These are phyloP conservation scores for Begonia fuchsioides DNA, from an alignment of 306 rosid genomes.

Conservation along the genomic window DNA sequence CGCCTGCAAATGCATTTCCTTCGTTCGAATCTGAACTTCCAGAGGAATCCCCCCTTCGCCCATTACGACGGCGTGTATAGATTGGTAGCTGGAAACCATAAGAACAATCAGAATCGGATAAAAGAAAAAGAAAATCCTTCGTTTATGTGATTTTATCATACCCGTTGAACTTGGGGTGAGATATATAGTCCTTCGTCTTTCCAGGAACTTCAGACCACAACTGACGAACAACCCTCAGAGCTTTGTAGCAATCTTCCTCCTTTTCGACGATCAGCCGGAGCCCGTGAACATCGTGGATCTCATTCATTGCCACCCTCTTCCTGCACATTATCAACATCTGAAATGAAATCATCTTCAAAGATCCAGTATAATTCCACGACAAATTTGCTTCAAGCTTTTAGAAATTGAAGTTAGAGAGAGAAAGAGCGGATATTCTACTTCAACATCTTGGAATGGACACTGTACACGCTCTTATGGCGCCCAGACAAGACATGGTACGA, in stretches of 20 bases:
- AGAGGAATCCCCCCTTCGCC: no score
- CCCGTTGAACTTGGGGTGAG: conserved; percentile 80
- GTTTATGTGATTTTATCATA: no score
- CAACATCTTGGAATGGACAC: conserved; percentile 74
- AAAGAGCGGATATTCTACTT: conserved; percentile 34
- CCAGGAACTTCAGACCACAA: conserved; percentile 79
- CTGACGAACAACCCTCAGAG: conserved; percentile 52
- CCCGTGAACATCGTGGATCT: conserved; percentile 87
- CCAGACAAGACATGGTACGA: conserved; percentile 72
- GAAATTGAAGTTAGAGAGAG: no score
- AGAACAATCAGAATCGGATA: no score
- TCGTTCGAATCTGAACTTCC: no score
- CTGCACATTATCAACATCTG: conserved; percentile 21
- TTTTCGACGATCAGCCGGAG: conserved; percentile 77
- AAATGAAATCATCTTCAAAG: background rate
- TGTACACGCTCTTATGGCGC: conserved; percentile 84
- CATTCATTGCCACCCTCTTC: conserved; percentile 66
- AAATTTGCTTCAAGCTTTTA: no score
- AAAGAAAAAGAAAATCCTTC: no score
- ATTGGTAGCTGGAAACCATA: no score
- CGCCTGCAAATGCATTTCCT: conserved; percentile 91
- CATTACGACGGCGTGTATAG: no score
- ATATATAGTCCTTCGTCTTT: conserved; percentile 80
- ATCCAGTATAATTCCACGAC: background rate
- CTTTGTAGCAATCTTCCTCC: conserved; percentile 81